Conservation (phyloP, 108 stramenopile species). For the Nitzschia sp. region DNA sequence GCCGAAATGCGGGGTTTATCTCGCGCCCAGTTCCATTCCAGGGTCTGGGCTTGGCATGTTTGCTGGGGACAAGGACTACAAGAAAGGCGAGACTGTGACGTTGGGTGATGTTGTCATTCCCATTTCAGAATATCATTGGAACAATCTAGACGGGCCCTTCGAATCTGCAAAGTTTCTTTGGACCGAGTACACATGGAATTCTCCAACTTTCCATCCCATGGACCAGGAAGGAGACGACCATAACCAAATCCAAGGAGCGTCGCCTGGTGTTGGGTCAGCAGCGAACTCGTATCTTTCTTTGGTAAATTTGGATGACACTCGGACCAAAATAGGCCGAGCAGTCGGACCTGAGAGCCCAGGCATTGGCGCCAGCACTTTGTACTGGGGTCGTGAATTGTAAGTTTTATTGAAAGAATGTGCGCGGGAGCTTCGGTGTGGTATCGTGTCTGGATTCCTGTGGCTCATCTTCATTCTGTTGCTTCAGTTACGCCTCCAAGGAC, state of each 20-base stretch:
- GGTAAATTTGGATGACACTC: constrained; percentile 41
- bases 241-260: constrained; percentile 14
- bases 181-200: constrained; percentile 41
- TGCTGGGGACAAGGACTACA: constrained; percentile 18
- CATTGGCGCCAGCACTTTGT: constrained; percentile 57
- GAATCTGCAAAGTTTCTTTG: constrained; percentile 25
- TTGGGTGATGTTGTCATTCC: constrained; percentile 37
- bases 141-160: constrained; percentile 18
- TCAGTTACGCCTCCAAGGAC: constrained; percentile 19
- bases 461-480: too few species aligned
- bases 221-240: constrained; percentile 35
- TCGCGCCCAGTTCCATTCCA: constrained; percentile 50
- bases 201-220: constrained; percentile 24
- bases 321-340: constrained; percentile 17
- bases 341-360: constrained; percentile 49
- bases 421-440: too few species aligned
- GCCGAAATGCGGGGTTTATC: constrained; percentile 40
- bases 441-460: too few species aligned
- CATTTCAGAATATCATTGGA: constrained; percentile 35
- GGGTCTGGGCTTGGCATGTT: constrained; percentile 47
- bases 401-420: too few species aligned
- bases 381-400: constrained; percentile 40
- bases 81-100: constrained; percentile 22
- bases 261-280: constrained; percentile 53
- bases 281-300: constrained; percentile 57